Conservation (phyloP, 139 green algal genomes). For the Chlorella sp. region DNA sequence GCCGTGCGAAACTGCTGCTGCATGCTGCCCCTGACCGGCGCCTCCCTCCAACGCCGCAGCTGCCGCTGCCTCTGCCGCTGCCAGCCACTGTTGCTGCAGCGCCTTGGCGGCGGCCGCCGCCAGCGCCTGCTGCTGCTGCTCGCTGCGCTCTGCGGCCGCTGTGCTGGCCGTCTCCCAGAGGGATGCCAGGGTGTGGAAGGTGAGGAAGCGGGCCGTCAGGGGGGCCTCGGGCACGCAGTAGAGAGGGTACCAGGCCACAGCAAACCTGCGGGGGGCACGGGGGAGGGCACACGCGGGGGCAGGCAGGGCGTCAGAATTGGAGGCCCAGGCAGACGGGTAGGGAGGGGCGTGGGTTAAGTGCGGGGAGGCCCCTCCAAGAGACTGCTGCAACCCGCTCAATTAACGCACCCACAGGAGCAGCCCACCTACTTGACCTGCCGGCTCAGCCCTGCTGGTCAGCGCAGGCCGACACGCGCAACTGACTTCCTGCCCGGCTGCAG, state of each 20-base stretch:
- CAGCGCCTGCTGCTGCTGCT: background rate
- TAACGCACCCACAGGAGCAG: no score
- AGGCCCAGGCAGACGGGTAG: background rate
- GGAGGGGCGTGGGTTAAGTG: no score
- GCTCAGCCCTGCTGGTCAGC: no score
- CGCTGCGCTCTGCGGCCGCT: background rate
- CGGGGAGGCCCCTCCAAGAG: no score
- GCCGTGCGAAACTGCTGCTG: background rate
- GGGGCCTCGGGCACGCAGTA: conserved; percentile 89
- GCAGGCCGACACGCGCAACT: no score
- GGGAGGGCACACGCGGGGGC: background rate
- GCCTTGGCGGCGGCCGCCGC: background rate
- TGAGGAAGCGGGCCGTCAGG: conserved; percentile 85
- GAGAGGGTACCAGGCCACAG: conserved; percentile 89
- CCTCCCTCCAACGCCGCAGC: background rate
- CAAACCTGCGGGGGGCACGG: conserved; percentile 54
- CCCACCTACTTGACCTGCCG: no score
- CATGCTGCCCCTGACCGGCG: background rate
- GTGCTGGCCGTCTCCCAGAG: conserved; percentile 39
- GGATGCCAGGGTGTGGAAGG: conserved; percentile 77
- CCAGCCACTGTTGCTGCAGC: background rate
- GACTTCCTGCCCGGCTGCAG: no score
- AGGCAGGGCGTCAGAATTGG: background rate
- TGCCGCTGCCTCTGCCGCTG: background rate
- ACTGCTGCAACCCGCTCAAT: no score